phyloP scores from a whole-genome alignment of 1,284 basidiomycete species.

The Thecaphora thlaspeos region DNA sequence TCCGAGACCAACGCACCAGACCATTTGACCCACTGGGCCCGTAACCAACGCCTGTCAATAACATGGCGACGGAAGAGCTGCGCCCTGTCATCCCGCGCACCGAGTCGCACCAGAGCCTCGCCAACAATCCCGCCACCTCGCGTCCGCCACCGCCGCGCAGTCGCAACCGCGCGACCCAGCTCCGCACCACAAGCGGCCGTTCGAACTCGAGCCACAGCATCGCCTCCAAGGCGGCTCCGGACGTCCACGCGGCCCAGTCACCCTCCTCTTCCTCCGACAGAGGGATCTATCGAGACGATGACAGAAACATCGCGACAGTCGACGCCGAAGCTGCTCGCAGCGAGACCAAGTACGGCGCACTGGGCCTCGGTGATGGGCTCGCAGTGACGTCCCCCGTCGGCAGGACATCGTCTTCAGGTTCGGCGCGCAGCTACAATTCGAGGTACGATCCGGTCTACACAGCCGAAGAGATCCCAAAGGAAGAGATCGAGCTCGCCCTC shows the following conservation, averaged over 20 bases:
- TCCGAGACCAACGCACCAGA: too few relatives aligned
- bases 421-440: slow-evolving; percentile 1
- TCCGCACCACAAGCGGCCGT: not conserved
- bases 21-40: too few relatives aligned
- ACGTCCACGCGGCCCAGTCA: too few relatives aligned
- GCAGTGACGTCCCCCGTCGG: slow-evolving; percentile 10
- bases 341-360: slow-evolving; percentile 11
- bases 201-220: too few relatives aligned
- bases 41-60: too few relatives aligned
- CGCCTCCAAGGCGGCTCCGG: too few relatives aligned
- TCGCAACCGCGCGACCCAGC: slow-evolving; percentile 7
- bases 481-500: slow-evolving; percentile 46
- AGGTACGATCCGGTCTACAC: not conserved
- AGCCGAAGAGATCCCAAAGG: slow-evolving; percentile 32
- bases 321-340: too few relatives aligned
- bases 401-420: slow-evolving; percentile 15
- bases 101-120: slow-evolving; percentile 31
- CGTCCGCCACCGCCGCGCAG: slow-evolving; percentile 26
- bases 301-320: not conserved
- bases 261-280: too few relatives aligned
- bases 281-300: not conserved
- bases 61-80: slow-evolving; percentile 22
- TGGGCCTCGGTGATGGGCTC: slow-evolving; percentile 4
- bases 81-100: slow-evolving; percentile 24
- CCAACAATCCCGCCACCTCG: slow-evolving; percentile 16